These are phyloP conservation scores for Neurospora sp. DNA, from an alignment of 495 filamentous ascomycete species.

Conservation along the genomic window DNA sequence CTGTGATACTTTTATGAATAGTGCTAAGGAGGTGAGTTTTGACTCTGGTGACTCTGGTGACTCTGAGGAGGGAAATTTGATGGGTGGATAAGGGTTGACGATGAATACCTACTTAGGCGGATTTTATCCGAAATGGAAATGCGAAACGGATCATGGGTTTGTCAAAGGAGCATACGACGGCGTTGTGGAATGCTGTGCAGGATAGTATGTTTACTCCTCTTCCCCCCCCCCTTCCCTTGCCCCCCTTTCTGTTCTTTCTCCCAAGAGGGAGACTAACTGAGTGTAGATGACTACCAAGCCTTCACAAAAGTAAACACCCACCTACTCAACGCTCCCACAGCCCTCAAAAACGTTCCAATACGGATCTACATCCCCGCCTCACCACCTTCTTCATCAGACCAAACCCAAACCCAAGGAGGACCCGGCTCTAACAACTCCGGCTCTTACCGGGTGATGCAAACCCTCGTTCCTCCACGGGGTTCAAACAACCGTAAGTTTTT, in stretches of 20 bases:
- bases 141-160: conserved; percentile 90
- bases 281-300: conserved; percentile 58
- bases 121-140: conserved; percentile 82
- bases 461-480: conserved; percentile 43
- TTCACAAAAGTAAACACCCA: conserved; percentile 68
- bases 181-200: conserved; percentile 76
- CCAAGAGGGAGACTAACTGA: neutral
- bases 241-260: neutral
- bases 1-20: conserved; percentile 85
- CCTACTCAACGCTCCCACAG: conserved; percentile 65
- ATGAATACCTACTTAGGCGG: conserved; percentile 38
- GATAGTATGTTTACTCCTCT: conserved; percentile 51
- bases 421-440: conserved; percentile 32
- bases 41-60: no score
- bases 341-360: conserved; percentile 72
- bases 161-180: conserved; percentile 76
- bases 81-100: no score
- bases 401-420: conserved; percentile 9
- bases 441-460: conserved; percentile 60
- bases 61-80: no score
- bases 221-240: neutral
- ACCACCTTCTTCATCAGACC: conserved; percentile 28
- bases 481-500: conserved; percentile 22
- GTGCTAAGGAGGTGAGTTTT: conserved; percentile 63
- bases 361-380: conserved; percentile 80